Evolutionary conservation across 495 filamentous ascomycete species (phyloP).

Genomic region (Trypethelium eluteriae): DNA sequence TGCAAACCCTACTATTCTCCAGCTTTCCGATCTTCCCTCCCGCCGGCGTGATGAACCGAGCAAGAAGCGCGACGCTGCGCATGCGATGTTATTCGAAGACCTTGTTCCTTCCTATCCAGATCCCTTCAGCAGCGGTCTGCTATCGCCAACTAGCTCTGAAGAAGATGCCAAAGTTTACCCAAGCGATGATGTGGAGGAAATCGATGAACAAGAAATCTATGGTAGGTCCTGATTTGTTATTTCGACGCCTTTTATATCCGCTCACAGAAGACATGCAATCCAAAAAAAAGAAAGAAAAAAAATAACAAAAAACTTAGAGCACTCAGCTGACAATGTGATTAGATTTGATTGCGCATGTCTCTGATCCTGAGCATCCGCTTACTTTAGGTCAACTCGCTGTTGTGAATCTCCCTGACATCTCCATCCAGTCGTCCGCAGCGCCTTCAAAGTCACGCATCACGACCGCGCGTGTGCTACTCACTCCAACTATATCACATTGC

Average conservation of each 20-base stretch:
- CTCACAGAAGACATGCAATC: background rate
- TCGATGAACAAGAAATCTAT: slow-evolving; percentile 95
- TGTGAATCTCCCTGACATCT: slow-evolving; percentile 86
- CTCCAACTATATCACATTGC: slow-evolving; percentile 96
- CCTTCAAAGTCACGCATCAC: slow-evolving; percentile 37
- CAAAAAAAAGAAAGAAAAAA: background rate
- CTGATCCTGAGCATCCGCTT: slow-evolving; percentile 91
- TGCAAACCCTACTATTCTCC: slow-evolving; percentile 89
- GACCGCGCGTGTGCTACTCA: slow-evolving; percentile 65
- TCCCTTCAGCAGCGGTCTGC: slow-evolving; percentile 37
- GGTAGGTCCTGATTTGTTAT: slow-evolving; percentile 45
- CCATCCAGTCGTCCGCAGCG: slow-evolving; percentile 52
- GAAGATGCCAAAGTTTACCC: slow-evolving; percentile 40
- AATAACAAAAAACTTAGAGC: background rate
- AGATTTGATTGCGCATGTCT: slow-evolving; percentile 91
- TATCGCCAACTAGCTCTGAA: slow-evolving; percentile 41
- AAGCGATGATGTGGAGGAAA: slow-evolving; percentile 56
- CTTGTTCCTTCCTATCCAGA: slow-evolving; percentile 46
- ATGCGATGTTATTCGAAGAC: slow-evolving; percentile 40
- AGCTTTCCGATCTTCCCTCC: slow-evolving; percentile 82
- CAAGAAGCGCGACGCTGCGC: slow-evolving; percentile 39
- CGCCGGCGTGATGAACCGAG: slow-evolving; percentile 43
- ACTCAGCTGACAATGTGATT: slow-evolving; percentile 10
- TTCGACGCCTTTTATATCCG: too few relatives aligned
- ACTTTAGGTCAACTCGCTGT: slow-evolving; percentile 88